Evolutionary conservation across 2,329 filamentous ascomycete species (phyloP), one percentile per base, ranked within the genome.

Genomic region (Fusarium coicis): DNA sequence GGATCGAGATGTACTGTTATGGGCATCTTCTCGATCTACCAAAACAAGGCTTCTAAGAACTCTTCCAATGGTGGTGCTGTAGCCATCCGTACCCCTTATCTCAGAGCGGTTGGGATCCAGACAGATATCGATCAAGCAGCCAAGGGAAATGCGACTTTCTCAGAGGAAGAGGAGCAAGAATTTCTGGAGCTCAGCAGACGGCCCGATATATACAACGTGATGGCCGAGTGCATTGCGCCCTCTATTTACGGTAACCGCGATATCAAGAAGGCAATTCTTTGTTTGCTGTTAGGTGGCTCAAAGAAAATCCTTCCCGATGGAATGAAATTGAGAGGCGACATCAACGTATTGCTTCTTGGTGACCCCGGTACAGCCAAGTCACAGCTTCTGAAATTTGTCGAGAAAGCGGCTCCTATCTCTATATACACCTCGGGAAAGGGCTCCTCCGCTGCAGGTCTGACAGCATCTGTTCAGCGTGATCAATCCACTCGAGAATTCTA

Each of bases 401-500:
- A 98, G 80, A 97, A 97, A 81, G 96, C 93, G 11, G 93, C 96
- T 4, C 96, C 96, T 4, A 98, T 98, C 71, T 96, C 96, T 43
- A 98, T 99, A 76, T 99, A 99, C 85, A 99, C 96, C 1, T 99
- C 96, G 10, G 96, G 96, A 76, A 99, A 99, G 83, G 96, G 96
- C 75, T 98, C 96, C 2, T 98, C 96, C 4, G 96, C 96, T 23
- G 96, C 96, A 52, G 96, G 96, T 95, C 86, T 99, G 73, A 99
- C 96, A 23, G 96, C 96, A 1, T 98, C 96, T 0, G 96, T 99
- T 4, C 96, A 99, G 78, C 91, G 96, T 66, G 96, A 99, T 79
- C 92, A 93, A 19, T 93, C 92, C 19, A 98, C 96, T 0, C 90
- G 96, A 57, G 96, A 99, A 81, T 99, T 99, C 82, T 99, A 98